Evolutionary conservation across 2,329 filamentous ascomycete species (phyloP), one percentile per base, ranked within the genome.

Genomic region (Metarhizium brunneum): DNA sequence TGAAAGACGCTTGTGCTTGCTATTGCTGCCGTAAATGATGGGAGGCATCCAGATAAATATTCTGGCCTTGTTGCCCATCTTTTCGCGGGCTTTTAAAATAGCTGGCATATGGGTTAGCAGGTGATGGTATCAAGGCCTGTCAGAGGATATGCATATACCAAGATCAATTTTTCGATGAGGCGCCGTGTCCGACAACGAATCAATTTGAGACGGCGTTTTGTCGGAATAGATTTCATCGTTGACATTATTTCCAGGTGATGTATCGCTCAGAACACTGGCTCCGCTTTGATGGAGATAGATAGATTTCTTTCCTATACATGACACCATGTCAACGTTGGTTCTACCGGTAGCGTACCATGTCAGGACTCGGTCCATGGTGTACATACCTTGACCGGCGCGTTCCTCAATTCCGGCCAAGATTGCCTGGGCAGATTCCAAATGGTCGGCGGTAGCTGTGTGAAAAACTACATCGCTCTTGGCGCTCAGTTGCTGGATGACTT

Each of bases 151-250:
- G 16, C 20, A 13, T 2, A 1, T 53, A 53, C 51, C 25, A 2
- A 53, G 51, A 35, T 53, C 51, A n/a, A 53, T 53, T 18, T 53
- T 45, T 32, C 51, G 36, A 45, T 53, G 51, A 11, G 51, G 51
- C 25, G 51, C 51, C n/a, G 20, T 42, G 30, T 30, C 25, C 1
- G n/a, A 10, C 35, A 53, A 5, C 10, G 51, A 30, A 20, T 53
- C 51, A n/a, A 53, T 25, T 20, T 53, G 36, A 8, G 36, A 38
- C 13, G 51, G 10, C 51, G 51, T 47, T 25, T 53, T 53, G 38
- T 53, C 51, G 8, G 51, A 53, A 20, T 11, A 53, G 6, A 47
- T 20, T 29, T 53, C 38, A 16, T 53, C 18, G 38, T 53, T 45
- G 4, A 42, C 20, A n/a, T 53, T 53, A 18, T 53, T 53, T 30